phyloP scores from a whole-genome alignment of 192 early-diverging fungal species.

The Ambispora gerdemannii region DNA sequence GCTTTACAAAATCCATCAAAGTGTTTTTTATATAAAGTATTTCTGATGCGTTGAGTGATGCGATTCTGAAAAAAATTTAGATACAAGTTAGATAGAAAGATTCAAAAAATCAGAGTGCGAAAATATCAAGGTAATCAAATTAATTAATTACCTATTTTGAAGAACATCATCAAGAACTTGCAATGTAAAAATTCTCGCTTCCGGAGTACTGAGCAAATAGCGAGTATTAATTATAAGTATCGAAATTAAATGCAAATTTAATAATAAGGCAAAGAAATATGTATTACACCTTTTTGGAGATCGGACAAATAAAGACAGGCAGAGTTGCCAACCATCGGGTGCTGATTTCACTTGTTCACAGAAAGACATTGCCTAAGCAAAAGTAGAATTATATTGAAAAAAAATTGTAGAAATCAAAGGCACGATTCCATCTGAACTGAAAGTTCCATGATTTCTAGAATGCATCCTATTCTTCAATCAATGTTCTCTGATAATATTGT shows the following conservation, averaged over 20 bases:
- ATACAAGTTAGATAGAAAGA: neutral
- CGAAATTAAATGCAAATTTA: neutral
- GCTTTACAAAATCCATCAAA: constrained; percentile 57
- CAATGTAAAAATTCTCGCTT: constrained; percentile 80
- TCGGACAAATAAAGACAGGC: constrained; percentile 74
- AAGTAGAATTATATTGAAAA: constrained; percentile 22
- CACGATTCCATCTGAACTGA: neutral
- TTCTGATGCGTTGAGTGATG: constrained; percentile 41
- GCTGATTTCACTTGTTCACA: constrained; percentile 77
- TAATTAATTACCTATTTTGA: constrained; percentile 47
- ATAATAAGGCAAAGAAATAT: neutral
- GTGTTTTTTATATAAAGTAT: constrained; percentile 52
- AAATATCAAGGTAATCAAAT: neutral
- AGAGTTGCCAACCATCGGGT: constrained; percentile 81
- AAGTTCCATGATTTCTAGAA: neutral
- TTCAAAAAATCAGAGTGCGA: constrained; percentile 7
- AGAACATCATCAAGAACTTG: constrained; percentile 77
- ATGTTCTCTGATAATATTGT: neutral
- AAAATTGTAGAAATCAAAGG: neutral
- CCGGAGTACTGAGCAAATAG: constrained; percentile 52
- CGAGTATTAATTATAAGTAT: neutral
- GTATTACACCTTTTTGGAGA: constrained; percentile 62
- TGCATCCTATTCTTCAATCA: neutral
- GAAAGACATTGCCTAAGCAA: constrained; percentile 70
- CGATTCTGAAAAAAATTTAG: neutral